Percentiles rank a stretch among this genome's conserved stretches.
These are phyloP conservation scores for Euphorbia peplus DNA, from an alignment of 345 rosid genomes.

Conservation along the genomic window DNA sequence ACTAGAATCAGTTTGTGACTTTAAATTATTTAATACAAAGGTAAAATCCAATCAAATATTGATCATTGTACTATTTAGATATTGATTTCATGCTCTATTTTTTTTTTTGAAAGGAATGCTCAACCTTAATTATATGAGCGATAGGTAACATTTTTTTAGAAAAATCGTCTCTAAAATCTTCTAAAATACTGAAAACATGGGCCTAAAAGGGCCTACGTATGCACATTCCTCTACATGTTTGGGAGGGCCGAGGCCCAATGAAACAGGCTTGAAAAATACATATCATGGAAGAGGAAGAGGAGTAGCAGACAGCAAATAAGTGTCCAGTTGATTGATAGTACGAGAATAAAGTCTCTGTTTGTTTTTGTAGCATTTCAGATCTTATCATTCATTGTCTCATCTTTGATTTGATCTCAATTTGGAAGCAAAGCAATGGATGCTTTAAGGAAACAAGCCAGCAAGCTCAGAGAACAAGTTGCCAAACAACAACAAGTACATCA, in stretches of 20 bases:
- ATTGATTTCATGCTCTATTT: no score
- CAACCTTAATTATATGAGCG: no score
- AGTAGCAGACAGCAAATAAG: neutral
- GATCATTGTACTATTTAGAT: no score
- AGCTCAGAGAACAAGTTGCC: constrained; percentile 91
- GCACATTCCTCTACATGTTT: no score
- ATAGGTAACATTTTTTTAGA: no score
- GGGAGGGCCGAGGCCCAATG: neutral
- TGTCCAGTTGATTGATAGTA: neutral
- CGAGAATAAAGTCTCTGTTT: neutral
- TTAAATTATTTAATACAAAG: no score
- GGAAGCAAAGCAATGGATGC: constrained; percentile 55
- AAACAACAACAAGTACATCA: constrained; percentile 70
- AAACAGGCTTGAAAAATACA: neutral
- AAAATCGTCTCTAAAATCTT: no score
- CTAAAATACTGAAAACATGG: no score
- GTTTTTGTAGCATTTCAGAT: constrained; percentile 12
- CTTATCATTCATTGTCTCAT: neutral
- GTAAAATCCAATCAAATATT: no score
- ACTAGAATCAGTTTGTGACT: no score
- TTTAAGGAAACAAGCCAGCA: constrained; percentile 87
- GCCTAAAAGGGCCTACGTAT: no score
- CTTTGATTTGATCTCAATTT: neutral
- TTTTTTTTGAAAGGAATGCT: neutral
- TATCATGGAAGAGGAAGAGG: neutral